Percentiles rank a stretch among this genome's conserved stretches.
Evolutionary conservation across 257 asterid species (phyloP).

Genomic region (Penstemon davidsonii): DNA sequence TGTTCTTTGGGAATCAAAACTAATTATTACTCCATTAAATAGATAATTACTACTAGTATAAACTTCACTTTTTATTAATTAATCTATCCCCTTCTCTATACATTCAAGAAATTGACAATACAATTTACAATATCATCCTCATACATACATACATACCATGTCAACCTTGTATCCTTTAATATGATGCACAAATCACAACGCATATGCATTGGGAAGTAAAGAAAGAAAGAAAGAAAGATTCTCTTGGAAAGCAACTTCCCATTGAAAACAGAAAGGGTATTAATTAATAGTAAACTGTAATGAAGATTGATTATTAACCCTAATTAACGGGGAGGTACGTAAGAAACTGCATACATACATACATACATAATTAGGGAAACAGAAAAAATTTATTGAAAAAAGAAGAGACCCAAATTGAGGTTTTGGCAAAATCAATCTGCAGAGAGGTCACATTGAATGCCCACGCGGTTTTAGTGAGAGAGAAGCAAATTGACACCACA

Average conservation of each 20-base stretch:
- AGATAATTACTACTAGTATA: too few species aligned
- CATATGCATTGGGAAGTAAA: constrained; percentile 12
- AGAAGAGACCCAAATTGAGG: constrained; percentile 30
- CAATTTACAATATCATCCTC: too few species aligned
- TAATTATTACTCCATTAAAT: too few species aligned
- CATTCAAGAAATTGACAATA: too few species aligned
- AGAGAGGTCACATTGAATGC: constrained; percentile 54
- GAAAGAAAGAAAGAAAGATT: constrained; percentile 9
- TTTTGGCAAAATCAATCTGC: constrained; percentile 18
- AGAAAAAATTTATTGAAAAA: not conserved
- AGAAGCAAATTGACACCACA: constrained; percentile 36
- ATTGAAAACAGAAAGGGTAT: constrained; percentile 5
- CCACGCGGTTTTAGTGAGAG: constrained; percentile 73
- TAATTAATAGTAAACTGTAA: too few species aligned
- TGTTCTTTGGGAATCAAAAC: too few species aligned
- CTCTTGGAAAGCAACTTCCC: constrained; percentile 22
- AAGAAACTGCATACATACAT: too few species aligned
- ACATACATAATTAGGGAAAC: constrained; percentile 3
- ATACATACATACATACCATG: not conserved
- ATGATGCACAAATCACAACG: constrained; percentile 25
- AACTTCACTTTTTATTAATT: too few species aligned
- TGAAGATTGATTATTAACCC: too few species aligned
- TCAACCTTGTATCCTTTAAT: constrained; percentile 1
- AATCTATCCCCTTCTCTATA: too few species aligned
- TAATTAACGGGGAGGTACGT: too few species aligned